Base-by-base conservation (phyloP, 768 basidiomycete genomes). In the Coprinopsis marcescibilis region DNA sequence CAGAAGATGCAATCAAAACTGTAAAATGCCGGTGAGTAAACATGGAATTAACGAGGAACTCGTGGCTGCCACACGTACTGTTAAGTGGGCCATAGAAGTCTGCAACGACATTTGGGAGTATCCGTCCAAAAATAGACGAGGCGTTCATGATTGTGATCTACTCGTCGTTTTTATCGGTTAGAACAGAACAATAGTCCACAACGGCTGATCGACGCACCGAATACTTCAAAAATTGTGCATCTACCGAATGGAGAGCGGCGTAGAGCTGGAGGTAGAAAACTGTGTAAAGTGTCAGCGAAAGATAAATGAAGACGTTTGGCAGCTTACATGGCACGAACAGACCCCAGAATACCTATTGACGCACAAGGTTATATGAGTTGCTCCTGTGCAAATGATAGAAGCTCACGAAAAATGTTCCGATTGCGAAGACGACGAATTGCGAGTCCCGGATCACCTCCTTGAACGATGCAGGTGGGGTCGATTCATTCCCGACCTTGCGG, bases 51-150 rank as follows among this genome's bases (percentile, higher is more conserved):
- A 45, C 25, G 14, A 34, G 46, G 19, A 23, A 15, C 8, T 29
- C 23, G 26, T 21, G 29, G 20, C 30, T 48, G 23, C 24, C 10
- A 35, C 32, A 53, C 66, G n/a, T 47, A 70, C 74, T 65, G 53
- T 76, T 79, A 43, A 79, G 57, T 14, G 73, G 70, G 0, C 78
- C 78, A 52, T 65, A 67, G 14, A 55, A 53, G 54, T 78, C 76
- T 14, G 75, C 77, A 37, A 77, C 51, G 48, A 76, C 64, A 57
- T 78, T 78, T 0, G 81, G 80, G 2, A 83, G 49, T 5, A 72
- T 73, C 33, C 81, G 70, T n/a, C 81, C 81, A 50, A 79, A 64
- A n/a, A 79, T 59, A 20, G 75, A 76, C 2, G 73, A 67, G 2
- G 63, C 75, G 48, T 79, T 78, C 66, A 78, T 69, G 15, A 78